Conservation (phyloP, 208 protist species). For the Phytomonas sp. region DNA sequence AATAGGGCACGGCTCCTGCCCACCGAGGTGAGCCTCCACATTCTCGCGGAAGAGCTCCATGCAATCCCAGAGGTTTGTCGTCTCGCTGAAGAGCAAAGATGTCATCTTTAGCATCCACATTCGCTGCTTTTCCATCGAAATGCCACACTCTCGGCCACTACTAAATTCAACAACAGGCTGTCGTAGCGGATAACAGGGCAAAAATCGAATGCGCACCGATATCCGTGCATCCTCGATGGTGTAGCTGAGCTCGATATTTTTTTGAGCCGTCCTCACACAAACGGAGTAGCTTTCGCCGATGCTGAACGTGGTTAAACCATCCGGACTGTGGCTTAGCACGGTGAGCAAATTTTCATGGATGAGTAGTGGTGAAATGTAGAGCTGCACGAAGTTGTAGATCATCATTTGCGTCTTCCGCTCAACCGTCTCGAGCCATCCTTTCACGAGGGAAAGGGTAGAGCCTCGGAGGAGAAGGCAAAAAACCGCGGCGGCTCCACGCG, state of each 20-base stretch:
- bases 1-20: conserved; percentile 87
- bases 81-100: conserved; percentile 69
- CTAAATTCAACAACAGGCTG: conserved; percentile 42
- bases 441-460: conserved; percentile 42
- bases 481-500: conserved; percentile 64
- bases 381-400: conserved; percentile 55
- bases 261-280: conserved; percentile 41
- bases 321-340: conserved; percentile 60
- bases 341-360: conserved; percentile 67
- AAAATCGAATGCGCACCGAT: conserved; percentile 62
- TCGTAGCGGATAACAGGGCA: conserved; percentile 59
- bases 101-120: conserved; percentile 89
- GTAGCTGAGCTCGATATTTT: conserved; percentile 59
- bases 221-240: conserved; percentile 79
- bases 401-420: conserved; percentile 61
- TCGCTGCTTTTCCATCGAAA: conserved; percentile 74
- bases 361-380: conserved; percentile 59
- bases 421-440: conserved; percentile 75
- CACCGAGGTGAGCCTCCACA: conserved; percentile 85
- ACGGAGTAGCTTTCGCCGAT: conserved; percentile 60
- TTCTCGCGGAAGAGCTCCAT: conserved; percentile 84
- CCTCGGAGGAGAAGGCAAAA: conserved; percentile 62
- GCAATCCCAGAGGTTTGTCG: conserved; percentile 75
- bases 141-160: conserved; percentile 53
- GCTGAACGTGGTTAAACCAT: conserved; percentile 50